These are phyloP conservation scores for Coniella vitis DNA, from an alignment of 2,329 filamentous ascomycete genomes.

Conservation along the genomic window DNA sequence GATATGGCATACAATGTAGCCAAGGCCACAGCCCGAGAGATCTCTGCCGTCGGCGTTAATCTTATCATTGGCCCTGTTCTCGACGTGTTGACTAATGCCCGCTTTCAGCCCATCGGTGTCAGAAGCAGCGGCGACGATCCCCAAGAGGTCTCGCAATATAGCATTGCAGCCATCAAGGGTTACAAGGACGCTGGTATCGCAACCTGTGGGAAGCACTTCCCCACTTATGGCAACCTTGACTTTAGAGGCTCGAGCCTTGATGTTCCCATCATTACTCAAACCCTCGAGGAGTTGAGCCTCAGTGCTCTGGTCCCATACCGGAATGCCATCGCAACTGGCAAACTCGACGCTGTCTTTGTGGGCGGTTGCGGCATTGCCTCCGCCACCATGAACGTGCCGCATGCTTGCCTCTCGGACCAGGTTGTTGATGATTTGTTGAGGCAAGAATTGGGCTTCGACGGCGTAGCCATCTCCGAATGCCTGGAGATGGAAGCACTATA, in stretches of 20 bases:
- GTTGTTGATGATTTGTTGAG: slow-evolving; percentile 85
- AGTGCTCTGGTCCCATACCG: slow-evolving; percentile 87
- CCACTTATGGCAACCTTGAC: slow-evolving; percentile 90
- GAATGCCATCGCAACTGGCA: slow-evolving; percentile 77
- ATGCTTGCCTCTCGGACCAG: slow-evolving; percentile 87
- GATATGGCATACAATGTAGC: slow-evolving; percentile 84
- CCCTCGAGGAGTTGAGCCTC: slow-evolving; percentile 84
- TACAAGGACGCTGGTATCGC: slow-evolving; percentile 86
- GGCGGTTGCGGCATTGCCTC: slow-evolving; percentile 91
- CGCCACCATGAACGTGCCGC: slow-evolving; percentile 87
- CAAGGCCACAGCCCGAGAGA: slow-evolving; percentile 86
- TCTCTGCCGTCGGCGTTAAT: slow-evolving; percentile 90
- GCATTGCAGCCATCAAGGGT: slow-evolving; percentile 82
- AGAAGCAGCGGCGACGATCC: slow-evolving; percentile 88
- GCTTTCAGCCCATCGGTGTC: slow-evolving; percentile 85
- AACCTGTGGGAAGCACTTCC: slow-evolving; percentile 93
- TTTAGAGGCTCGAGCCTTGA: slow-evolving; percentile 87
- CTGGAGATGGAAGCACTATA: slow-evolving; percentile 94
- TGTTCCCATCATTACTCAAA: slow-evolving; percentile 93
- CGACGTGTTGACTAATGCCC: slow-evolving; percentile 88
- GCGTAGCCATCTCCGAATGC: slow-evolving; percentile 91
- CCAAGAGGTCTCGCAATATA: slow-evolving; percentile 89
- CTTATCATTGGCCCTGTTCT: slow-evolving; percentile 90
- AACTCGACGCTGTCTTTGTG: slow-evolving; percentile 88
- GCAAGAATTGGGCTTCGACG: slow-evolving; percentile 82